These are phyloP conservation scores for Pulveroboletus sp. DNA, from an alignment of 768 basidiomycete genomes.

Conservation along the genomic window DNA sequence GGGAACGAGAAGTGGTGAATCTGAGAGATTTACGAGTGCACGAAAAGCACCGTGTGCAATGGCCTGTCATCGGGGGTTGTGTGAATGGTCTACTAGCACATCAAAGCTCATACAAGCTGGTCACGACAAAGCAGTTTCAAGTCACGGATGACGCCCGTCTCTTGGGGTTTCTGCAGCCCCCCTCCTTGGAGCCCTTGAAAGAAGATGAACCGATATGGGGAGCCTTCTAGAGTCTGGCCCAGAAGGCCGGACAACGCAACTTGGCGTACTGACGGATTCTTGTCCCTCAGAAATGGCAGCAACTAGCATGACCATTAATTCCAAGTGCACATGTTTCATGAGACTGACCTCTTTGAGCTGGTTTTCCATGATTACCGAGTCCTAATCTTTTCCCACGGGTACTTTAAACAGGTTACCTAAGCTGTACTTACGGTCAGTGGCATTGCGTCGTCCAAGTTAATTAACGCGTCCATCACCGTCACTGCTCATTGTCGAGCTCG, in stretches of 20 bases:
- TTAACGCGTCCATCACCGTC: constrained; percentile 20
- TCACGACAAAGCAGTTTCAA: constrained; percentile 87
- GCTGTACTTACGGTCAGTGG: background rate
- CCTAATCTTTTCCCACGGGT: constrained; percentile 19
- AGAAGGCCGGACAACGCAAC: constrained; percentile 84
- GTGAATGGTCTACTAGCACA: constrained; percentile 13
- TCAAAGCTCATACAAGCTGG: constrained; percentile 60
- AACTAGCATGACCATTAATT: constrained; percentile 48
- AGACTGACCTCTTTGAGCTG: constrained; percentile 40
- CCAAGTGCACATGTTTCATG: background rate
- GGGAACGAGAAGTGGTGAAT: constrained; percentile 66
- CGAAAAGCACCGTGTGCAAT: constrained; percentile 94
- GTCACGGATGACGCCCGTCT: constrained; percentile 71
- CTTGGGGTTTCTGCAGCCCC: constrained; percentile 56
- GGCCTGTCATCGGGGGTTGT: constrained; percentile 45
- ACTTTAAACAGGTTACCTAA: constrained; percentile 24
- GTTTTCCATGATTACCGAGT: constrained; percentile 27
- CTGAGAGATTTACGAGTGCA: constrained; percentile 91
- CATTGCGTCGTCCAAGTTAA: constrained; percentile 7
- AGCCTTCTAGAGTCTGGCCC: constrained; percentile 70
- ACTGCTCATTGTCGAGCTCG: background rate
- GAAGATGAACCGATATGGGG: constrained; percentile 75
- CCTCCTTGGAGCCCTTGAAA: constrained; percentile 57
- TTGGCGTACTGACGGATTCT: constrained; percentile 83
- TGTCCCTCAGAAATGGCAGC: constrained; percentile 79